These are phyloP conservation scores for Eragrostis nindensis DNA, from an alignment of 176 grass and related monocot genomes.

Conservation along the genomic window DNA sequence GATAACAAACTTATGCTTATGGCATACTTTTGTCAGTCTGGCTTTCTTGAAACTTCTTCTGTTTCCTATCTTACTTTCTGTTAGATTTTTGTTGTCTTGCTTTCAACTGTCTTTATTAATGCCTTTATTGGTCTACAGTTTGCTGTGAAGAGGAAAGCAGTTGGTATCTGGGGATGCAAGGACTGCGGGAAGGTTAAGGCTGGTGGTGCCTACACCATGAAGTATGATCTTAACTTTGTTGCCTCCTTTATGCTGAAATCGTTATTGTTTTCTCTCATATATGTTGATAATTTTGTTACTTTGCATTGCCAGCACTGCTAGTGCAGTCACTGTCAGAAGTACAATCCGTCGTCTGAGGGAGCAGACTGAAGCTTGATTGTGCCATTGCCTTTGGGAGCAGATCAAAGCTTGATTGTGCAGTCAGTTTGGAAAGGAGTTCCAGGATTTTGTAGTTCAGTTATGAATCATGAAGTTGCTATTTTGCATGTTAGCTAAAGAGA, in stretches of 20 bases:
- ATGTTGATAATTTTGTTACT: constrained; percentile 15
- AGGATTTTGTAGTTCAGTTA: constrained; percentile 40
- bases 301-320: constrained; percentile 61
- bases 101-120: not conserved
- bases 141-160: constrained; percentile 87
- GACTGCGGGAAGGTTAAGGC: constrained; percentile 85
- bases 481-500: constrained; percentile 1
- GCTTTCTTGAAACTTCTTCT: not conserved
- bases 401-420: constrained; percentile 48
- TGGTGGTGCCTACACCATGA: constrained; percentile 83
- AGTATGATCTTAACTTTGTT: constrained; percentile 43
- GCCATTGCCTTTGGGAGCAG: constrained; percentile 75
- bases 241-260: not conserved
- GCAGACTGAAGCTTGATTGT: constrained; percentile 63
- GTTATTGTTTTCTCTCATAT: not conserved
- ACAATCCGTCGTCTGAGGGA: constrained; percentile 83
- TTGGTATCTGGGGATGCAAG: constrained; percentile 91
- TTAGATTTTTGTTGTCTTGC: not conserved
- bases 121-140: constrained; percentile 40
- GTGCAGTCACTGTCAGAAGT: constrained; percentile 77
- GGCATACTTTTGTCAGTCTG: not conserved
- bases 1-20: not conserved
- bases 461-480: constrained; percentile 3
- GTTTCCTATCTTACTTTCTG: not conserved
- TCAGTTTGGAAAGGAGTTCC: not conserved